phyloP scores from a whole-genome alignment of 768 basidiomycete genomes.

The Chalciporus piperatus region DNA sequence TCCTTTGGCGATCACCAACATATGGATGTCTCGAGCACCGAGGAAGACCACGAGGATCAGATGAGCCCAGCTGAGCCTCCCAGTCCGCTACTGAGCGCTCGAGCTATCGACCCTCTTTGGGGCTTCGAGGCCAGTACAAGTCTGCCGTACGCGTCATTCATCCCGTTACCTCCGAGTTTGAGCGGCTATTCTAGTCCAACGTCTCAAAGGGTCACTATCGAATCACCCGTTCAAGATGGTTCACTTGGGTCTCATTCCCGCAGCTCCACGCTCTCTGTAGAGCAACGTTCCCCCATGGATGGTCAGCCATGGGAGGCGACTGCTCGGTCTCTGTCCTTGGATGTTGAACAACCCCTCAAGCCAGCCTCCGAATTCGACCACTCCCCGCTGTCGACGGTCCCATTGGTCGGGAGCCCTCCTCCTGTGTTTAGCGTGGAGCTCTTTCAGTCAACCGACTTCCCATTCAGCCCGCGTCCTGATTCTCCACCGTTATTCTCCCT shows the following conservation, averaged over 20 bases:
- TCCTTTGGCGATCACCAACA: constrained; percentile 7
- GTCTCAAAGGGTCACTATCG: constrained; percentile 24
- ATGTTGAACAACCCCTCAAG: constrained; percentile 6
- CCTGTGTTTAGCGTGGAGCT: constrained; percentile 13
- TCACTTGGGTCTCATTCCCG: constrained; percentile 25
- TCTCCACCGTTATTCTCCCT: constrained; percentile 17
- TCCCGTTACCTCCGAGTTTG: constrained; percentile 30
- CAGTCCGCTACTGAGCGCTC: constrained; percentile 9
- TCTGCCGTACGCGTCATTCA: constrained; percentile 26
- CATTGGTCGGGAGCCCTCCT: constrained; percentile 30
- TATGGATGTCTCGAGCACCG: not conserved
- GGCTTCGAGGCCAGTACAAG: constrained; percentile 17
- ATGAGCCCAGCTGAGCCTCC: not conserved
- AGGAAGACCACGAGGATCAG: constrained; percentile 2
- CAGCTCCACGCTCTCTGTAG: constrained; percentile 30
- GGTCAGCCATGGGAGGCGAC: constrained; percentile 11
- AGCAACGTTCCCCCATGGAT: constrained; percentile 25
- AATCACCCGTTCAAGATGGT: constrained; percentile 2
- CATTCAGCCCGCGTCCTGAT: constrained; percentile 31
- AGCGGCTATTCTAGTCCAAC: constrained; percentile 31
- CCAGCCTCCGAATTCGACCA: constrained; percentile 23
- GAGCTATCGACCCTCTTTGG: constrained; percentile 21
- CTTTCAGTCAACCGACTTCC: constrained; percentile 18
- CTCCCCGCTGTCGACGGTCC: constrained; percentile 31
- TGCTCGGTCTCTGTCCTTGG: constrained; percentile 9